Evolutionary conservation across 768 basidiomycete species (phyloP).

Genomic region (Mycena capillaripes): DNA sequence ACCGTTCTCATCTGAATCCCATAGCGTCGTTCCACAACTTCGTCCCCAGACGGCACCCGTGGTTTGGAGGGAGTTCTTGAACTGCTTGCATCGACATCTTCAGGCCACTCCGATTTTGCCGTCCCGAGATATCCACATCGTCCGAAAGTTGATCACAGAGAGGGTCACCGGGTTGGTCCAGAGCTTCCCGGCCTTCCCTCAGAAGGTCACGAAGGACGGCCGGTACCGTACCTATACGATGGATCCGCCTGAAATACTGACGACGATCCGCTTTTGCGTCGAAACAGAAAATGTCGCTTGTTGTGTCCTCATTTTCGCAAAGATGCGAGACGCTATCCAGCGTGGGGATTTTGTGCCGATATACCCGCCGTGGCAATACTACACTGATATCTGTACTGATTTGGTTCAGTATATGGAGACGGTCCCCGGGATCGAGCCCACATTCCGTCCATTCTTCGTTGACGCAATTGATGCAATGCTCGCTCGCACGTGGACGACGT

Average conservation of each 20-base stretch:
- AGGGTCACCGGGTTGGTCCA: neutral
- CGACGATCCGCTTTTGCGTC: neutral
- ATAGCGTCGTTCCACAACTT: conserved; percentile 9
- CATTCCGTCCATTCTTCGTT: conserved; percentile 20
- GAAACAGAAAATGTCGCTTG: neutral
- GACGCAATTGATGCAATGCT: conserved; percentile 12
- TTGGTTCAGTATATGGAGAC: neutral
- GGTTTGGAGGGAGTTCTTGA: conserved; percentile 12
- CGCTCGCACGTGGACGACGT: neutral
- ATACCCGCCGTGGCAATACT: neutral
- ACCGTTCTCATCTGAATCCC: neutral
- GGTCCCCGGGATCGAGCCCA: neutral
- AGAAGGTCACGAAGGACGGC: neutral
- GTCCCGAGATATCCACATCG: too few relatives aligned
- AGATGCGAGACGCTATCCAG: neutral
- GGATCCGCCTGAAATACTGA: neutral
- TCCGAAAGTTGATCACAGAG: too few relatives aligned
- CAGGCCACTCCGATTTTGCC: neutral
- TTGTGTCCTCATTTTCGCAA: neutral
- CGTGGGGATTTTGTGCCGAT: neutral
- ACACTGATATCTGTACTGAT: neutral
- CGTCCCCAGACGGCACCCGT: neutral
- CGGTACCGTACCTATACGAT: too few relatives aligned
- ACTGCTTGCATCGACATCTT: neutral
- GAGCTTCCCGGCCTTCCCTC: neutral